Percentiles rank a stretch among this genome's conserved stretches.
phyloP scores from a whole-genome alignment of 2,329 filamentous ascomycete species.

The Alternaria novae-zelandiae region DNA sequence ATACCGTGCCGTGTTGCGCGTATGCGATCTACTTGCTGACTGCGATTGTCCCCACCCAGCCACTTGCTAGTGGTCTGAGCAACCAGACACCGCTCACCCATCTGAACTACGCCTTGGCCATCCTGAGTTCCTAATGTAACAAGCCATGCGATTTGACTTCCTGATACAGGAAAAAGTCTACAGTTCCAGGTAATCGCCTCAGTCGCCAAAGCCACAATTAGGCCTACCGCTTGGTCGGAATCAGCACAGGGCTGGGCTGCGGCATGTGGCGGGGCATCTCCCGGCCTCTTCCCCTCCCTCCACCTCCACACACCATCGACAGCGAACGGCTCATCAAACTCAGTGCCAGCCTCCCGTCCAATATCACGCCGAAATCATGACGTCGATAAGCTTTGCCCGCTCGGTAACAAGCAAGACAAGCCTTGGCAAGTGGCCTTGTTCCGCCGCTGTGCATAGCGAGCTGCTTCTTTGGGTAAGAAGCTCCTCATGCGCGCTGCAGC shows the following conservation, averaged over 20 bases:
- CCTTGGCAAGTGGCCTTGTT: constrained; percentile 17
- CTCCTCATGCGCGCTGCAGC: constrained; percentile 1
- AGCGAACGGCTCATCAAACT: neutral
- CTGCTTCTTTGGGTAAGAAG: constrained; percentile 22
- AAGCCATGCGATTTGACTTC: neutral
- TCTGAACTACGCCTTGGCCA: neutral
- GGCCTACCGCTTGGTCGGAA: neutral
- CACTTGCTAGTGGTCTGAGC: neutral
- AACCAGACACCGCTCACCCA: neutral
- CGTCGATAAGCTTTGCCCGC: constrained; percentile 25
- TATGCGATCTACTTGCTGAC: neutral
- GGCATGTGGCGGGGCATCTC: neutral
- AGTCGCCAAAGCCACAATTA: neutral
- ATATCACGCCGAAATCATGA: constrained; percentile 17
- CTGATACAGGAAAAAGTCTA: neutral
- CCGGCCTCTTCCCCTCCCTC: constrained; percentile 10
- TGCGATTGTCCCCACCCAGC: neutral
- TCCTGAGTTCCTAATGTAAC: neutral
- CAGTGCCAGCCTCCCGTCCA: neutral
- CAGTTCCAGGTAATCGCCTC: neutral
- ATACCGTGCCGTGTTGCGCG: neutral
- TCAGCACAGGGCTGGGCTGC: neutral
- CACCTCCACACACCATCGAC: neutral
- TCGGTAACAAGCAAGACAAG: constrained; percentile 16
- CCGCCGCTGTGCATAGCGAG: constrained; percentile 14